Evolutionary conservation across 2,329 filamentous ascomycete species (phyloP).

Genomic region (Aureobasidium leucospermi): DNA sequence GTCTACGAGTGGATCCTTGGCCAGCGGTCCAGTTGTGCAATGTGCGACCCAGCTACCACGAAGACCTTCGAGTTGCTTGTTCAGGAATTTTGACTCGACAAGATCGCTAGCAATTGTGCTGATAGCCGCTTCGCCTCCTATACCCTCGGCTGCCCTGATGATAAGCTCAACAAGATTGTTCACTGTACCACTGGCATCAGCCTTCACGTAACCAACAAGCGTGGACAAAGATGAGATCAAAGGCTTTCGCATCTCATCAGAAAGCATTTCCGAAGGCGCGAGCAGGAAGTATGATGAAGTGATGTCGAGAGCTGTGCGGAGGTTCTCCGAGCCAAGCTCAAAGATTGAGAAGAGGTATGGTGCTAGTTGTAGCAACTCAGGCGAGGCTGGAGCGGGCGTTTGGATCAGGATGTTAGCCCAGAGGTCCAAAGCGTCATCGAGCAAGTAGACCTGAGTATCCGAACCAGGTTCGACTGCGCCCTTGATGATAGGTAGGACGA

Average conservation of each 20-base stretch:
- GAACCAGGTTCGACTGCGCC: slow-evolving; percentile 72
- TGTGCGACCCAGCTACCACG: slow-evolving; percentile 55
- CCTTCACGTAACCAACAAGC: slow-evolving; percentile 39
- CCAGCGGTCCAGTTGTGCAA: slow-evolving; percentile 74
- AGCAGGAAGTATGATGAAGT: slow-evolving; percentile 43
- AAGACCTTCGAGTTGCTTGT: slow-evolving; percentile 42
- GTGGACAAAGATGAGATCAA: slow-evolving; percentile 34
- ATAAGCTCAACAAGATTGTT: slow-evolving; percentile 40
- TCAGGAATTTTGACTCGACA: slow-evolving; percentile 52
- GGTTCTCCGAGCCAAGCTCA: slow-evolving; percentile 41
- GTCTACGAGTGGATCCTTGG: slow-evolving; percentile 60
- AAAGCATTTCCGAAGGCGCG: slow-evolving; percentile 39
- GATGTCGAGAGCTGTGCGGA: slow-evolving; percentile 43
- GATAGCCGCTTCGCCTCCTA: slow-evolving; percentile 45
- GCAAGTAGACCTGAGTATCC: slow-evolving; percentile 67
- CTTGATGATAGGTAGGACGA: slow-evolving; percentile 75
- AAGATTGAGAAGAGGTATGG: slow-evolving; percentile 41
- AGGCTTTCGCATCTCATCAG: slow-evolving; percentile 32
- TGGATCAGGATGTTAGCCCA: slow-evolving; percentile 73
- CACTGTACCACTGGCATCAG: slow-evolving; percentile 41
- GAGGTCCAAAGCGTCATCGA: slow-evolving; percentile 86
- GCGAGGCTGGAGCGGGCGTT: slow-evolving; percentile 37
- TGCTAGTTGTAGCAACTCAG: slow-evolving; percentile 36
- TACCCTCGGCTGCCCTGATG: slow-evolving; percentile 44
- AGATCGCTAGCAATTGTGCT: slow-evolving; percentile 45